A percentile compares a stretch with the other conserved stretches of the same genome.
These are phyloP conservation scores for Rhizomucor miehei DNA, from an alignment of 371 early-diverging fungal species.

Conservation along the genomic window DNA sequence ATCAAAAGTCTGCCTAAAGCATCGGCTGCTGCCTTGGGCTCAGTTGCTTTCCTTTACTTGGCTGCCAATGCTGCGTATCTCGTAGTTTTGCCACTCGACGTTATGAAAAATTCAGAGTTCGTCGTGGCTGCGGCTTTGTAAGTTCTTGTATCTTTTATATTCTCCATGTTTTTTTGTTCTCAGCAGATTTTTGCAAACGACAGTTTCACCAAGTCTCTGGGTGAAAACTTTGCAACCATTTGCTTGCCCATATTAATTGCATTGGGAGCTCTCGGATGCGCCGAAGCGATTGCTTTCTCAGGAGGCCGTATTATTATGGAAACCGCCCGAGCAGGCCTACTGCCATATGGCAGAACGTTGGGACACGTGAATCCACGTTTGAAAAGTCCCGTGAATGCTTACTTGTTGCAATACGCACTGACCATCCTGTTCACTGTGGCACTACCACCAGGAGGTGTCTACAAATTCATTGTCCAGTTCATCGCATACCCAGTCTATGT, in stretches of 20 bases:
- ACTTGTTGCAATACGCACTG: slow-evolving; percentile 31
- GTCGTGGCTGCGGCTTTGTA: slow-evolving; percentile 46
- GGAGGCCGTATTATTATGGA: slow-evolving; percentile 39
- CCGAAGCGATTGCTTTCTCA: slow-evolving; percentile 29
- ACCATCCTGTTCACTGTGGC: slow-evolving; percentile 34
- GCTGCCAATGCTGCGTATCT: slow-evolving; percentile 40
- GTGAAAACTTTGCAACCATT: slow-evolving; percentile 33
- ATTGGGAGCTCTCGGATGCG: slow-evolving; percentile 36
- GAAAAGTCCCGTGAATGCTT: slow-evolving; percentile 37
- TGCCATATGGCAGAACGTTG: slow-evolving; percentile 39
- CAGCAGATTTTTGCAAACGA: too few relatives aligned
- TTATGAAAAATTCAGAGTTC: slow-evolving; percentile 34
- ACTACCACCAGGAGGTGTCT: slow-evolving; percentile 39
- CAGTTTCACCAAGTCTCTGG: slow-evolving; percentile 36
- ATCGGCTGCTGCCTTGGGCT: slow-evolving; percentile 25
- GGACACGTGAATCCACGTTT: slow-evolving; percentile 32
- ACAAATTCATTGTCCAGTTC: slow-evolving; percentile 40
- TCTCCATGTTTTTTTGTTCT: too few relatives aligned
- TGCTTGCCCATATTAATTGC: slow-evolving; percentile 37
- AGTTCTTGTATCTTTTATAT: slow-evolving; percentile 2
- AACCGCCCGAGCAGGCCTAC: slow-evolving; percentile 31
- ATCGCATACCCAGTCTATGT: slow-evolving; percentile 40
- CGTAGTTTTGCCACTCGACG: slow-evolving; percentile 26
- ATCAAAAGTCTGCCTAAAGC: slow-evolving; percentile 37
- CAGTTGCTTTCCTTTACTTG: slow-evolving; percentile 29